Conservation (phyloP, 1,284 basidiomycete species). For the Microbotryomycetes sp. region DNA sequence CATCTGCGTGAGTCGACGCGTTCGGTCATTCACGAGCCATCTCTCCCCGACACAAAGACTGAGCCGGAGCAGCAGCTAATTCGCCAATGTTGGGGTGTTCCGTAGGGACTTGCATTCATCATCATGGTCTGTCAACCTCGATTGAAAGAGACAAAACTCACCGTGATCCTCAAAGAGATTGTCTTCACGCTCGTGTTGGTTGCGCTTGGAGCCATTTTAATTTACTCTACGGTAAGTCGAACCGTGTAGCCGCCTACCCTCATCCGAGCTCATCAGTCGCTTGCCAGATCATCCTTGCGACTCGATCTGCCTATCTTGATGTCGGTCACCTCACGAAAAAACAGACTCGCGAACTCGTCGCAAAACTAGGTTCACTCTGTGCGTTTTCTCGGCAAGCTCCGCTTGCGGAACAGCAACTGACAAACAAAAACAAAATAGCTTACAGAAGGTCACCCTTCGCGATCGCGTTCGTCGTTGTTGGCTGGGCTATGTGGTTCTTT, state of each 20-base stretch:
- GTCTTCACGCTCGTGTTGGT: background rate
- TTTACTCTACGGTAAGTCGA: constrained; percentile 2
- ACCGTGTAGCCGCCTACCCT: too few species aligned
- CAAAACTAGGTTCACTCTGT: constrained; percentile 1
- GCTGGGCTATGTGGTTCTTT: constrained; percentile 2
- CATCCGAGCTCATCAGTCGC: background rate
- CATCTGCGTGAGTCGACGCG: constrained; percentile 1
- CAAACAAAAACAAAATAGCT: background rate
- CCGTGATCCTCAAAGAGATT: background rate
- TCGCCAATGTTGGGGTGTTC: background rate
- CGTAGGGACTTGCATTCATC: constrained; percentile 3
- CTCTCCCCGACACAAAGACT: too few species aligned
- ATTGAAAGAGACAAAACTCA: background rate
- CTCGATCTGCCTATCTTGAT: background rate
- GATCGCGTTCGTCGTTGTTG: constrained; percentile 3
- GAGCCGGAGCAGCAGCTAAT: background rate
- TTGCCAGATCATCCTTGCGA: constrained; percentile 2
- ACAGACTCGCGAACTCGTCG: background rate
- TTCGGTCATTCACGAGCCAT: background rate
- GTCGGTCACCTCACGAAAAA: background rate
- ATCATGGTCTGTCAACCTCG: constrained; percentile 1
- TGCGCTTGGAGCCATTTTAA: background rate
- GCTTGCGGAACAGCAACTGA: background rate
- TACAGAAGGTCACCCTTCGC: background rate
- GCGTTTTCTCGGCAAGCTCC: background rate